Percentiles rank a stretch among this genome's conserved stretches.
Evolutionary conservation across 2,329 filamentous ascomycete species (phyloP).

Genomic region (Penicillium rolfsii): DNA sequence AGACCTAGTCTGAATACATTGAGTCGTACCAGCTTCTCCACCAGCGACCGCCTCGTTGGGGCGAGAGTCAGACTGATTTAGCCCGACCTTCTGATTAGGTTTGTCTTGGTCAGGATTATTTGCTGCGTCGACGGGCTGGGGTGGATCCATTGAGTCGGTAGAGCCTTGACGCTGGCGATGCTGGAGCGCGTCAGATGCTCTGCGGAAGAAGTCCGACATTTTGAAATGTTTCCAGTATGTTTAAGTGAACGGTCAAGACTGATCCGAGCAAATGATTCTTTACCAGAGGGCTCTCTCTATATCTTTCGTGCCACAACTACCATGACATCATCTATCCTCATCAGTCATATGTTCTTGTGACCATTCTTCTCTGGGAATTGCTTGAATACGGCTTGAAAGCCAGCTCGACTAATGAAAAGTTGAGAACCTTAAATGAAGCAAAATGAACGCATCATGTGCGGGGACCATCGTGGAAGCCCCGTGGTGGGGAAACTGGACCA

Average conservation of each 20-base stretch:
- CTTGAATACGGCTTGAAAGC: not conserved
- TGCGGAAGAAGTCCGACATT: slow-evolving; percentile 22
- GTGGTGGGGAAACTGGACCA: not conserved
- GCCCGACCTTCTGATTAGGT: not conserved
- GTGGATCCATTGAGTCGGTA: slow-evolving; percentile 10
- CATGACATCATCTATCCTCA: not conserved
- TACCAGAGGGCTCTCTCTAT: not conserved
- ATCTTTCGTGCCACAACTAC: not conserved
- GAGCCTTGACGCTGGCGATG: slow-evolving; percentile 19
- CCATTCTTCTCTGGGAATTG: not conserved
- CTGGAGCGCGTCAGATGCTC: slow-evolving; percentile 22
- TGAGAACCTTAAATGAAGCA: not conserved
- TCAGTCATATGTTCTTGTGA: not conserved
- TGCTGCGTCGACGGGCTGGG: slow-evolving; percentile 8
- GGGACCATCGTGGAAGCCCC: not conserved
- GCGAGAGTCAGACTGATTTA: slow-evolving; percentile 11
- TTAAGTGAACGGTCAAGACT: not conserved
- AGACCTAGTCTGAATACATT: not conserved
- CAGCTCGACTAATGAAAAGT: not conserved
- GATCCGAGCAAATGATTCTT: not conserved
- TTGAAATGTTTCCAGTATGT: not conserved
- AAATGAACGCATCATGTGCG: not conserved
- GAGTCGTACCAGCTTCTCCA: slow-evolving; percentile 9
- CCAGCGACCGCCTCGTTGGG: slow-evolving; percentile 8
- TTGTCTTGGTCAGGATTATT: slow-evolving; percentile 9